Conservation (phyloP, 2,329 filamentous ascomycete species). For the Paramyrothecium roridum region DNA sequence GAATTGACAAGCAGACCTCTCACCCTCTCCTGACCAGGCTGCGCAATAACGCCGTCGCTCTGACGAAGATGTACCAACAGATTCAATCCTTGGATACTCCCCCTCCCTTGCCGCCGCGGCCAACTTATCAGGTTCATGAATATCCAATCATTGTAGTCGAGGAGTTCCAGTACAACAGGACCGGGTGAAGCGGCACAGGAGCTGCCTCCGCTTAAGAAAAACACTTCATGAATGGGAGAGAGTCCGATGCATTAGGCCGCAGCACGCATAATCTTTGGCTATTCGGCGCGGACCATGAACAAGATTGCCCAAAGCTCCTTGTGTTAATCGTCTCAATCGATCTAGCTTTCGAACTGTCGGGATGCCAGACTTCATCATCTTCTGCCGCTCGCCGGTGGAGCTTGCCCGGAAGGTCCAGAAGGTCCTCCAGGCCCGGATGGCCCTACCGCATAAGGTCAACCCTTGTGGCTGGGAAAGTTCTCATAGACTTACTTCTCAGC, state of each 20-base stretch:
- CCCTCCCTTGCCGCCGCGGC: constrained; percentile 20
- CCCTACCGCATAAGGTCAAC: constrained; percentile 24
- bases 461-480: constrained; percentile 13
- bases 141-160: constrained; percentile 25
- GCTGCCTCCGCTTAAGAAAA: too few relatives aligned
- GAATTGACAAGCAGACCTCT: constrained; percentile 7
- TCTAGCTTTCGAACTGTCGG: background rate
- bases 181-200: background rate
- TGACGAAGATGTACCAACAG: background rate
- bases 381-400: constrained; percentile 1
- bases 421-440: background rate
- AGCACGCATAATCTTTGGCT: too few relatives aligned
- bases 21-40: constrained; percentile 7
- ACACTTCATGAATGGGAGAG: too few relatives aligned
- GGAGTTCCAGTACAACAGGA: constrained; percentile 10
- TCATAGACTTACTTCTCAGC: constrained; percentile 22
- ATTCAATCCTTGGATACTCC: constrained; percentile 2
- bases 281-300: too few relatives aligned
- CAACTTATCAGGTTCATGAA: constrained; percentile 17
- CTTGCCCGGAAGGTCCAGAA: background rate
- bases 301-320: too few relatives aligned
- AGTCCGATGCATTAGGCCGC: too few relatives aligned
- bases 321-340: background rate
- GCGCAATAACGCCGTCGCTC: constrained; percentile 4
- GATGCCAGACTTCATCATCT: background rate